A percentile compares a stretch with the other conserved stretches of the same genome.
Evolutionary conservation across 225 moss, liverwort and hornwort species (phyloP).

Genomic region (Thuidium tamariscinum): DNA sequence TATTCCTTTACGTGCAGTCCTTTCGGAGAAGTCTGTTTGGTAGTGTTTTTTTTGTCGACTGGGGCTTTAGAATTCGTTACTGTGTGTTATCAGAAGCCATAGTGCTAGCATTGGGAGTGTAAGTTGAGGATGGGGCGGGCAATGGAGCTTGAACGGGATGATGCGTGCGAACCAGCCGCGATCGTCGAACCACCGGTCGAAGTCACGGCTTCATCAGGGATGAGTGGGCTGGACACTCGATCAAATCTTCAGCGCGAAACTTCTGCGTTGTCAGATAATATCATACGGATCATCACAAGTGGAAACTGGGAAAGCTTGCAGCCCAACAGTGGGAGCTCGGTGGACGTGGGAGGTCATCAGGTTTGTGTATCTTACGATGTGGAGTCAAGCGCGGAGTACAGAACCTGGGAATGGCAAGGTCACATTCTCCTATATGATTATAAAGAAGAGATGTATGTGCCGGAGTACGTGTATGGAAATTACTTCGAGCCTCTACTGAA

Average conservation of each 20-base stretch:
- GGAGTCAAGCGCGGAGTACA: constrained; percentile 25
- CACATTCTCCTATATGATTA: constrained; percentile 34
- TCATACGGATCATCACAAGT: constrained; percentile 16
- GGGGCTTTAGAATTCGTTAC: neutral
- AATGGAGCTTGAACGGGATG: constrained; percentile 3
- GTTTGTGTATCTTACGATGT: constrained; percentile 39
- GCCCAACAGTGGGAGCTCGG: constrained; percentile 39
- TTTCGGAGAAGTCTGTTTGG: neutral
- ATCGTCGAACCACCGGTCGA: neutral
- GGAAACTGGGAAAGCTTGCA: constrained; percentile 23
- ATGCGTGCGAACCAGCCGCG: neutral
- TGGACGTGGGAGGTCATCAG: constrained; percentile 33
- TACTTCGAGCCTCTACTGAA: constrained; percentile 30
- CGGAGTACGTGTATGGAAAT: constrained; percentile 53
- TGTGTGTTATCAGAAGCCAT: neutral
- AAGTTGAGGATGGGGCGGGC: constrained; percentile 15
- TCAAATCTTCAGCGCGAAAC: constrained; percentile 35
- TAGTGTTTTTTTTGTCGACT: neutral
- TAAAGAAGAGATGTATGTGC: constrained; percentile 21
- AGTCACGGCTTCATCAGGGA: neutral
- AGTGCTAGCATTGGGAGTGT: neutral
- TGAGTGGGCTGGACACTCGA: neutral
- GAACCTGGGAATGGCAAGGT: constrained; percentile 62
- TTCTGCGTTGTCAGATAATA: constrained; percentile 20
- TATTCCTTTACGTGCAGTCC: neutral